Conservation (phyloP, 2,329 filamentous ascomycete species). For the Fusarium floridanum region DNA sequence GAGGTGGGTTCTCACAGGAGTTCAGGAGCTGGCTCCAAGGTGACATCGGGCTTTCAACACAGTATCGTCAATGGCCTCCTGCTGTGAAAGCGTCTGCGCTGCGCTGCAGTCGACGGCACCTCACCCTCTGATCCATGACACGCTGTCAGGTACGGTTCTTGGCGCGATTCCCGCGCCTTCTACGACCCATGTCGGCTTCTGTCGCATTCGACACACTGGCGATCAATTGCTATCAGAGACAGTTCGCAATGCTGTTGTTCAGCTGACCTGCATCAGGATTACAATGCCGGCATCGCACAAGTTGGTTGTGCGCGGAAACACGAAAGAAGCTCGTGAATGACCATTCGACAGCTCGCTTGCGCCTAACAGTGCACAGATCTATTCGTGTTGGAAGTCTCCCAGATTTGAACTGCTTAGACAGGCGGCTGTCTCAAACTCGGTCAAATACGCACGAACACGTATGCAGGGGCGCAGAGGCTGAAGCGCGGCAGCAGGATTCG, state of each 20-base stretch:
- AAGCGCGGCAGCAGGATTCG: constrained; percentile 23
- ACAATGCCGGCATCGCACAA: neutral
- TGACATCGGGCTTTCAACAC: neutral
- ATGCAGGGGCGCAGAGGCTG: constrained; percentile 20
- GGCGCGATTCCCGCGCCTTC: constrained; percentile 7
- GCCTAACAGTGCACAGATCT: constrained; percentile 1
- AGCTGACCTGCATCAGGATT: constrained; percentile 9
- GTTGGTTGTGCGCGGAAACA: constrained; percentile 4
- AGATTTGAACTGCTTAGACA: constrained; percentile 2
- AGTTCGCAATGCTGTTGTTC: neutral
- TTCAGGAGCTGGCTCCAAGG: constrained; percentile 1
- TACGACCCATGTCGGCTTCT: neutral
- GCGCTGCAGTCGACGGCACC: constrained; percentile 1
- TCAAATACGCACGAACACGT: constrained; percentile 33
- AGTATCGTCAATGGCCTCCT: neutral
- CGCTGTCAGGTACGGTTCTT: constrained; percentile 9
- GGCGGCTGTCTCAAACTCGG: constrained; percentile 1
- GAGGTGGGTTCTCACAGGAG: neutral
- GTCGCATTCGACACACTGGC: neutral
- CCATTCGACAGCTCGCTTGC: neutral
- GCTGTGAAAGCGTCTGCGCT: neutral
- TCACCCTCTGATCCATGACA: constrained; percentile 11
- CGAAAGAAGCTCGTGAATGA: neutral
- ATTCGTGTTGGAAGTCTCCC: neutral
- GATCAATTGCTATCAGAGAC: neutral